These are phyloP conservation scores for Nigrospora oryzae DNA, from an alignment of 2,329 filamentous ascomycete species.

Conservation along the genomic window DNA sequence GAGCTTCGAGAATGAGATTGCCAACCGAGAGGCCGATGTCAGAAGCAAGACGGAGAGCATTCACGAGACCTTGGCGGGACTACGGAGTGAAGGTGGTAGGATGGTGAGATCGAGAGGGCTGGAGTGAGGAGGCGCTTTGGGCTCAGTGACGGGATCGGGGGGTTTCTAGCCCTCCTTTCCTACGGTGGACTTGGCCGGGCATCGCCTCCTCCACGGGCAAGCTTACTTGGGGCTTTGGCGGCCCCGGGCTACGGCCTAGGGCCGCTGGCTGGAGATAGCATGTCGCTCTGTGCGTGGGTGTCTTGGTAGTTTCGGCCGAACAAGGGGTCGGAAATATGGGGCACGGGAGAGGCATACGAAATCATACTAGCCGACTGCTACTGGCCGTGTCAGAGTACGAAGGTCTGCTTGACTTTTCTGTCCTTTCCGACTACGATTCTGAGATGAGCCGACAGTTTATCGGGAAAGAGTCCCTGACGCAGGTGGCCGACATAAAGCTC, in stretches of 20 bases:
- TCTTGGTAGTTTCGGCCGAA: too few relatives aligned
- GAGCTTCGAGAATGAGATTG: conserved; percentile 46
- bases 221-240: too few relatives aligned
- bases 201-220: too few relatives aligned
- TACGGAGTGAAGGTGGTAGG: conserved; percentile 47
- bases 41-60: conserved; percentile 44
- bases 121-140: conserved; percentile 1
- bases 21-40: conserved; percentile 44
- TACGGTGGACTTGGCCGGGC: too few relatives aligned
- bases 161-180: neutral
- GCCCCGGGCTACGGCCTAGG: too few relatives aligned
- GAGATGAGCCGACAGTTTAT: conserved; percentile 46
- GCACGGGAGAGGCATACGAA: too few relatives aligned
- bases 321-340: too few relatives aligned
- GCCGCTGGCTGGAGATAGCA: too few relatives aligned
- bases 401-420: conserved; percentile 48
- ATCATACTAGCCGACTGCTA: too few relatives aligned
- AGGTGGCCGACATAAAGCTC: conserved; percentile 58
- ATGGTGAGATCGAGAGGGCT: conserved; percentile 31
- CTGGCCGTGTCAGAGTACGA: conserved; percentile 32
- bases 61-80: conserved; percentile 42
- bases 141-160: neutral
- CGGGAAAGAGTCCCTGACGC: conserved; percentile 45
- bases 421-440: conserved; percentile 53
- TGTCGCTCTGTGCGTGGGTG: too few relatives aligned